Evolutionary conservation across 2,329 filamentous ascomycete genomes (phyloP).

Genomic region (Saccharata proteae): DNA sequence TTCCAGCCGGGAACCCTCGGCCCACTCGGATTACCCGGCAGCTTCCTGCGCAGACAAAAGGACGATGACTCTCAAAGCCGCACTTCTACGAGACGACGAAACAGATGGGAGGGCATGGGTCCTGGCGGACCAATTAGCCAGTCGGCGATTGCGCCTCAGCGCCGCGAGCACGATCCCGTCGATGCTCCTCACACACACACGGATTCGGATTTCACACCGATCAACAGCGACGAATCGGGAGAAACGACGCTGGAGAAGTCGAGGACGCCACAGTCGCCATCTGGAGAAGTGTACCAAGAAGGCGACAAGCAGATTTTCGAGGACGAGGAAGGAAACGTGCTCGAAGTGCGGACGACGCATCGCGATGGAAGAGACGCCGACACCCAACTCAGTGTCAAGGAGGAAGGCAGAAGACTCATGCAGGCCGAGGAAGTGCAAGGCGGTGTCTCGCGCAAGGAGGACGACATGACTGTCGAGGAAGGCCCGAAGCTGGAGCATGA

Average conservation of each 20-base stretch:
- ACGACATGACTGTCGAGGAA: slow-evolving; percentile 27
- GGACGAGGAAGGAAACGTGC: slow-evolving; percentile 74
- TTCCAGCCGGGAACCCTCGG: slow-evolving; percentile 59
- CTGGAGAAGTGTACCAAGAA: slow-evolving; percentile 66
- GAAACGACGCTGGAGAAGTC: slow-evolving; percentile 22
- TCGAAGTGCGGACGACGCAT: slow-evolving; percentile 52
- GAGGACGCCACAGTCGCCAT: slow-evolving; percentile 22
- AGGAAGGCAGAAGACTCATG: slow-evolving; percentile 41
- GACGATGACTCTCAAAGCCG: slow-evolving; percentile 60
- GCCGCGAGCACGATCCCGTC: slow-evolving; percentile 9
- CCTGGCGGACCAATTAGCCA: slow-evolving; percentile 78
- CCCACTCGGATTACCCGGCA: slow-evolving; percentile 57
- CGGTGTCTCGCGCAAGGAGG: slow-evolving; percentile 34
- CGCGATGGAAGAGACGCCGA: slow-evolving; percentile 16
- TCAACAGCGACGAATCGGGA: slow-evolving; percentile 29
- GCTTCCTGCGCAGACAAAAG: slow-evolving; percentile 67
- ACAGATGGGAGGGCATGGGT: slow-evolving; percentile 60
- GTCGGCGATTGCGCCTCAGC: slow-evolving; percentile 69
- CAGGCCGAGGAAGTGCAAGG: slow-evolving; percentile 34
- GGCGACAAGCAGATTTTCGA: slow-evolving; percentile 70
- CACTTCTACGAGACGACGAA: slow-evolving; percentile 41
- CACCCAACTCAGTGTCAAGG: slow-evolving; percentile 49
- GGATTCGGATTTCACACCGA: slow-evolving; percentile 31
- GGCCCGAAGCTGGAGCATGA: slow-evolving; percentile 29
- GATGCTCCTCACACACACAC: slow-evolving; percentile 27